Evolutionary conservation across 2,329 filamentous ascomycete species (phyloP), one percentile per base, ranked within the genome.

Genomic region (Davidsoniella neocaledoniae): DNA sequence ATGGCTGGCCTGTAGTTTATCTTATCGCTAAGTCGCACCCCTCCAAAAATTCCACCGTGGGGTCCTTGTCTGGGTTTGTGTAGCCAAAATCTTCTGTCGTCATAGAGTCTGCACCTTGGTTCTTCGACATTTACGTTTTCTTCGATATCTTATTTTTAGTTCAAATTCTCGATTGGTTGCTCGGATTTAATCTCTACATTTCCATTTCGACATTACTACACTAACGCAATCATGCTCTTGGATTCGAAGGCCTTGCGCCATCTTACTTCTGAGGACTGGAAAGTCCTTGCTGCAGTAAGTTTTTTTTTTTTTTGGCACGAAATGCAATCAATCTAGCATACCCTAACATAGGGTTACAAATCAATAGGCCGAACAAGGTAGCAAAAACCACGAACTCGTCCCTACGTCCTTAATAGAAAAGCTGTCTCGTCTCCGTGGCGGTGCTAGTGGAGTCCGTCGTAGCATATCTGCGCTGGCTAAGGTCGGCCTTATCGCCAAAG

Each of bases 351-450:
- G 49, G 49, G 49, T 51, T 51, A 51, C 50, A 14, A 3, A 33
- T 12, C 47, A 43, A 49, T 64, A 94, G 87, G 85, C 93, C 59
- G 91, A 98, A 65, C 80, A 81, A 66, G 90, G 88, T 60, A 93
- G 84, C 66, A 88, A 86, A 64, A 96, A 96, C 67, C 91, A 98
- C 70, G 91, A 98, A 68, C 75, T 98, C 51, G 90, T 98, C 2
- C 91, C 91, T 6, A 96, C 90, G 12, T 70, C 86, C 3, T 66
- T 96, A 56, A 96, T 98, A 56, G 79, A 82, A 52, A 84, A 86
- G 60, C 74, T 94, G 23, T 79, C 90, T 5, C 83, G 84, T 39
- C 76, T 94, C 37, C 80, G 86, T 50, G 83, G 84, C 51, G 83
- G 83, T 49, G 76, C 77, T 56, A 82, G 74, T 58, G 84, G 85